phyloP scores from a whole-genome alignment of 2,329 filamentous ascomycete genomes.

The Elsinoe arachidis region DNA sequence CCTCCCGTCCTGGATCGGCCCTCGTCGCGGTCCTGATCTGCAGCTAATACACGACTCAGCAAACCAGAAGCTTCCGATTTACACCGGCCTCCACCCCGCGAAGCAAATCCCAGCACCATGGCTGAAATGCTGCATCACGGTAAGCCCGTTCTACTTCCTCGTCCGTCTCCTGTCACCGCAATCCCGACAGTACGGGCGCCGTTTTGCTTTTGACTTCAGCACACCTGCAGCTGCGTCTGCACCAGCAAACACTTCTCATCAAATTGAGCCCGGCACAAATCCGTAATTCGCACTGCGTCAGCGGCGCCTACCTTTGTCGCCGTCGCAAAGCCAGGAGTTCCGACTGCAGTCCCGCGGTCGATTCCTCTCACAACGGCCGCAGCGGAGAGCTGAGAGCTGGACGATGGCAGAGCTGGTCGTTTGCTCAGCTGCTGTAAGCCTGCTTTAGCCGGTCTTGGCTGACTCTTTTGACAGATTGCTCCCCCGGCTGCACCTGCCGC shows the following conservation, averaged over 20 bases:
- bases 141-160: background rate
- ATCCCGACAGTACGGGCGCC: background rate
- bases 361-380: too few relatives aligned
- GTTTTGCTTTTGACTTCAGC: background rate
- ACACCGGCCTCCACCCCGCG: background rate
- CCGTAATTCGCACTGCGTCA: background rate
- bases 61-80: background rate
- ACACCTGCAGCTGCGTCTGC: background rate
- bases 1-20: background rate
- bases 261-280: background rate
- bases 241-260: background rate
- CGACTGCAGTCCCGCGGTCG: too few relatives aligned
- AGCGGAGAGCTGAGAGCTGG: too few relatives aligned
- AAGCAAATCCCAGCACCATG: background rate
- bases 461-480: background rate
- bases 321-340: background rate
- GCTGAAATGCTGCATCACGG: background rate
- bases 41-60: background rate
- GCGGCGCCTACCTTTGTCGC: background rate
- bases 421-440: background rate
- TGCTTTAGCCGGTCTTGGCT: slow-evolving; percentile 5
- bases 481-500: background rate
- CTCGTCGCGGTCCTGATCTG: background rate
- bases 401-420: background rate
- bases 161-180: background rate